Percentiles rank a stretch among this genome's conserved stretches.
phyloP scores from a whole-genome alignment of 2,329 filamentous ascomycete genomes.

The Phialophora chinensis region DNA sequence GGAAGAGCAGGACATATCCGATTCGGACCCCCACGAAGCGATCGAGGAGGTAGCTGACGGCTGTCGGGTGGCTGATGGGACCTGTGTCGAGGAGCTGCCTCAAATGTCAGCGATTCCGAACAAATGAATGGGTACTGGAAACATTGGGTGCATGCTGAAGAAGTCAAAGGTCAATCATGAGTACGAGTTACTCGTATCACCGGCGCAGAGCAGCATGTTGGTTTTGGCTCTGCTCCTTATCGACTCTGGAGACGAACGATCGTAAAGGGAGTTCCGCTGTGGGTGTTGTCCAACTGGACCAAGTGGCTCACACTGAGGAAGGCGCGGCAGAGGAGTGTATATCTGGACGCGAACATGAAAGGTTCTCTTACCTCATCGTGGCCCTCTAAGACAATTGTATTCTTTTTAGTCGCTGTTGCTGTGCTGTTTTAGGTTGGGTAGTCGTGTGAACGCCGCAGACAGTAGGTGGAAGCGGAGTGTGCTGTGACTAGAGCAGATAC shows the following conservation, averaged over 20 bases:
- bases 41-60: not conserved
- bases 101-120: not conserved
- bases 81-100: slow-evolving; percentile 9
- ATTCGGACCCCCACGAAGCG: not conserved
- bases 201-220: not conserved
- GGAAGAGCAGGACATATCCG: slow-evolving; percentile 4
- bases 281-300: not conserved
- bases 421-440: not conserved
- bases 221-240: not conserved
- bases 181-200: not conserved
- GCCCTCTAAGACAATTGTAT: not conserved
- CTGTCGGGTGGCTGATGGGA: not conserved
- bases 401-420: not conserved
- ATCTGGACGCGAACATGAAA: not conserved
- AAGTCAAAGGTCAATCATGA: not conserved
- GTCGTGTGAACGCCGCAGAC: not conserved
- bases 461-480: not conserved
- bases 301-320: not conserved
- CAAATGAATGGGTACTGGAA: not conserved
- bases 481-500: not conserved
- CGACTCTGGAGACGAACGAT: not conserved
- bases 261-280: not conserved
- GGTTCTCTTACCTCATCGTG: not conserved
- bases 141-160: not conserved
- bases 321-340: not conserved